Evolutionary conservation across 2,329 filamentous ascomycete species (phyloP).

Genomic region (Penicillium frequentans): DNA sequence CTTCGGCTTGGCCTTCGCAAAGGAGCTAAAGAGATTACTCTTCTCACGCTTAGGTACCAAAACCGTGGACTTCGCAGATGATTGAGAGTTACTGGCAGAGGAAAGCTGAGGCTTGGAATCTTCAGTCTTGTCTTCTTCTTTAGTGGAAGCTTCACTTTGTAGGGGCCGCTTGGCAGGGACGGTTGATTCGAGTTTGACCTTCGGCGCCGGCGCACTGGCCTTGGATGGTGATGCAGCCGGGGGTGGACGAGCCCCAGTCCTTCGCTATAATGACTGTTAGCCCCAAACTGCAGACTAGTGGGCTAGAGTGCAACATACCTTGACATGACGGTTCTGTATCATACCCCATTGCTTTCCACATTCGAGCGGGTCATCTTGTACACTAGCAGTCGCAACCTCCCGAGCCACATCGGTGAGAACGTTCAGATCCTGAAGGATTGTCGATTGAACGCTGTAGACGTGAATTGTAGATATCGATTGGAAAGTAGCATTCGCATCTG

Average conservation of each 20-base stretch:
- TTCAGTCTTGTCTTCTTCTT: slow-evolving; percentile 24
- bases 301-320: slow-evolving; percentile 36
- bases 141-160: slow-evolving; percentile 27
- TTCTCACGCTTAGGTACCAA: slow-evolving; percentile 57
- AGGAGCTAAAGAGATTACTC: slow-evolving; percentile 74
- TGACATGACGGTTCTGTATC: slow-evolving; percentile 71
- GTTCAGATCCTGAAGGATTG: slow-evolving; percentile 70
- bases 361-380: slow-evolving; percentile 60
- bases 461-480: slow-evolving; percentile 76
- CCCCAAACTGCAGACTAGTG: not conserved
- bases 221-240: slow-evolving; percentile 31
- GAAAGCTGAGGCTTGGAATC: slow-evolving; percentile 20
- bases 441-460: slow-evolving; percentile 79
- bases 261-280: slow-evolving; percentile 38
- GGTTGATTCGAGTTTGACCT: slow-evolving; percentile 33
- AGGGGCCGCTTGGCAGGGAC: slow-evolving; percentile 42
- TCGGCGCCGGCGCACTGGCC: slow-evolving; percentile 26
- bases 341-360: slow-evolving; percentile 66
- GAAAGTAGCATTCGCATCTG: slow-evolving; percentile 68
- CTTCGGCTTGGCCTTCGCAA: slow-evolving; percentile 70
- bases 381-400: slow-evolving; percentile 58
- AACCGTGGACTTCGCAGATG: slow-evolving; percentile 40
- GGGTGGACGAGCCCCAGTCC: slow-evolving; percentile 46
- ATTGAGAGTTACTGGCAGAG: slow-evolving; percentile 25
- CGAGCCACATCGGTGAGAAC: slow-evolving; percentile 68